Evolutionary conservation across 129 eudicot species (phyloP).

Genomic region (Gnaphalium uliginosum): DNA sequence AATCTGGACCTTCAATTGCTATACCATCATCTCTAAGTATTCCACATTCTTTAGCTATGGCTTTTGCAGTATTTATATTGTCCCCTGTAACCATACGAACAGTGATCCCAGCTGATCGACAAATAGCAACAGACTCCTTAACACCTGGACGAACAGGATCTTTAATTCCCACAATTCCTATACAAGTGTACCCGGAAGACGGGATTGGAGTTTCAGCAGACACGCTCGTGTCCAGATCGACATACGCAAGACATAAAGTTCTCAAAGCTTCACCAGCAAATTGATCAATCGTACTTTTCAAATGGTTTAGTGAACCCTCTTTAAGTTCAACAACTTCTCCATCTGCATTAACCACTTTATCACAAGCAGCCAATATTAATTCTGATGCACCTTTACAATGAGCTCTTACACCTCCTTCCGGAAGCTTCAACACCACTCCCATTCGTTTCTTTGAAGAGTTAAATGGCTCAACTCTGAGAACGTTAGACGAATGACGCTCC

Average conservation of each 20-base stretch:
- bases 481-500: slow-evolving; percentile 43
- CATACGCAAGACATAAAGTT: slow-evolving; percentile 84
- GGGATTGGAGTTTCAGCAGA: slow-evolving; percentile 61
- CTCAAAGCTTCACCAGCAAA: slow-evolving; percentile 91
- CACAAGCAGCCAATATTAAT: slow-evolving; percentile 75
- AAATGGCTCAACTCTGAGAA: slow-evolving; percentile 84
- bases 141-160: slow-evolving; percentile 99
- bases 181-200: slow-evolving; percentile 64
- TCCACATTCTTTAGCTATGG: slow-evolving; percentile 97
- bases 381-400: slow-evolving; percentile 91
- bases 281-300: slow-evolving; percentile 65
- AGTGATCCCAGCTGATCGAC: slow-evolving; percentile 89
- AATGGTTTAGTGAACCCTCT: slow-evolving; percentile 42
- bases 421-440: slow-evolving; percentile 84
- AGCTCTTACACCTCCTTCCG: slow-evolving; percentile 69
- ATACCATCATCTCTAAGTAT: slow-evolving; percentile 90
- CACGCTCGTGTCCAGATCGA: slow-evolving; percentile 59
- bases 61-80: slow-evolving; percentile 90
- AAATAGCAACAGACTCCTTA: slow-evolving; percentile 84
- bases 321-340: slow-evolving; percentile 69
- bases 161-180: slow-evolving; percentile 88
- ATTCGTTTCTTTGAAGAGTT: slow-evolving; percentile 88
- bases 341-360: slow-evolving; percentile 56
- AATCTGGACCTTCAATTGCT: slow-evolving; percentile 97
- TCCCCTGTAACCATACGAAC: slow-evolving; percentile 99